Conservation (phyloP, 1,284 basidiomycete species). For the Calocybe gambosa region DNA sequence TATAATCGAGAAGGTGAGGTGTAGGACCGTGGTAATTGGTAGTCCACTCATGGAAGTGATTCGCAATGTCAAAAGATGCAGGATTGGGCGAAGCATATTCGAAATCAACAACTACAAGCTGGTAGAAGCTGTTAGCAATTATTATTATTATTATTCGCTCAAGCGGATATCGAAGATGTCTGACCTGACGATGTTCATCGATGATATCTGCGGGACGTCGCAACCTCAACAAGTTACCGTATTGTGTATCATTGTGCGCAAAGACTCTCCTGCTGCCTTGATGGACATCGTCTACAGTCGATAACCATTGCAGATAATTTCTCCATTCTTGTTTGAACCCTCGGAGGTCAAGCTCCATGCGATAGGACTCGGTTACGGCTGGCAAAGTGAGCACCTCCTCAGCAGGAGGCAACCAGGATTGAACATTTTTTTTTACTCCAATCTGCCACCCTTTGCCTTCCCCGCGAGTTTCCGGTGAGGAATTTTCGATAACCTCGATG, state of each 20-base stretch:
- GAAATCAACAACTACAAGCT: conserved; percentile 94
- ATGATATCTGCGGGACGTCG: conserved; percentile 47
- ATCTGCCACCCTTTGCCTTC: conserved; percentile 52
- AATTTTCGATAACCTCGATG: conserved; percentile 57
- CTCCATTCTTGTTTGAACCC: conserved; percentile 61
- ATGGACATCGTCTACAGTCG: conserved; percentile 49
- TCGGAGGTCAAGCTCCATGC: conserved; percentile 52
- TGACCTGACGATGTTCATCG: conserved; percentile 66
- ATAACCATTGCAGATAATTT: conserved; percentile 64
- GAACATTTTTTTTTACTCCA: conserved; percentile 54
- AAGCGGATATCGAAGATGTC: conserved; percentile 14
- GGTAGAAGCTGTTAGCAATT: conserved; percentile 14
- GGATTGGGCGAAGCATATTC: conserved; percentile 91
- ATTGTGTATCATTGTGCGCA: conserved; percentile 91
- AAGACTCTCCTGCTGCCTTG: conserved; percentile 65
- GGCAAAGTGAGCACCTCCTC: conserved; percentile 57
- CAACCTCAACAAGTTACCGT: conserved; percentile 83
- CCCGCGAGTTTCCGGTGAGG: conserved; percentile 29
- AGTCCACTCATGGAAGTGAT: conserved; percentile 96
- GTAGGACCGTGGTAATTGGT: conserved; percentile 77
- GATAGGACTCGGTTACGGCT: conserved; percentile 34
- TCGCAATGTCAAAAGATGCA: conserved; percentile 89
- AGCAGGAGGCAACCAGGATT: conserved; percentile 59
- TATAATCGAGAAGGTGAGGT: conserved; percentile 68
- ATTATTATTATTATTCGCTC: neutral